These are phyloP conservation scores for Diaporthe ilicicola DNA, from an alignment of 2,329 filamentous ascomycete genomes.

Conservation along the genomic window DNA sequence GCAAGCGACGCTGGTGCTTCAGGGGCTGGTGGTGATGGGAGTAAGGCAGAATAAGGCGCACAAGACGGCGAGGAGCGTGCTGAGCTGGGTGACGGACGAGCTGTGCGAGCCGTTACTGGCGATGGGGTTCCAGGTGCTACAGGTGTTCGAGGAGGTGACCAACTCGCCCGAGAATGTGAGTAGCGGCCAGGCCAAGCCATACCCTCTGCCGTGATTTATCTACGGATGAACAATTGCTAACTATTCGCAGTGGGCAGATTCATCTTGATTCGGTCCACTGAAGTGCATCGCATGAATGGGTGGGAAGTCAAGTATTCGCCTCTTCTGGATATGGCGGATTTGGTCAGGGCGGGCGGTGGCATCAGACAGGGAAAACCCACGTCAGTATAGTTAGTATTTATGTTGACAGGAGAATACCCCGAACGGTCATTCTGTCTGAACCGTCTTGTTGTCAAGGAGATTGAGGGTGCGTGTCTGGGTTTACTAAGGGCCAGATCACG, in stretches of 20 bases:
- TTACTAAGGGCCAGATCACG: too few species aligned
- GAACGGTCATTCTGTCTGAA: too few species aligned
- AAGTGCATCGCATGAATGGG: too few species aligned
- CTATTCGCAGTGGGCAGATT: slow-evolving; percentile 27
- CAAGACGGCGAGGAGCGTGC: slow-evolving; percentile 74
- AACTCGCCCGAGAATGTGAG: slow-evolving; percentile 65
- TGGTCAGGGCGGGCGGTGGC: too few species aligned
- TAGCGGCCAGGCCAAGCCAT: slow-evolving; percentile 21
- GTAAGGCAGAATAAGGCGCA: slow-evolving; percentile 84
- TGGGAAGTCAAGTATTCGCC: too few species aligned
- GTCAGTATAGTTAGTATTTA: too few species aligned
- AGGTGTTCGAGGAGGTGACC: slow-evolving; percentile 84
- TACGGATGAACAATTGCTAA: not conserved
- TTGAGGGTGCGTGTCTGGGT: too few species aligned
- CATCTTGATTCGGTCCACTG: slow-evolving; percentile 6
- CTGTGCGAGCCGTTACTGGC: slow-evolving; percentile 76
- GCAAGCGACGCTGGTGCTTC: slow-evolving; percentile 74
- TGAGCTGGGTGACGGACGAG: slow-evolving; percentile 83
- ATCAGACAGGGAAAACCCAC: too few species aligned
- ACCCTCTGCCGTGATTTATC: not conserved
- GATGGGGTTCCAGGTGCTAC: slow-evolving; percentile 82
- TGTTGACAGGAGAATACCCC: too few species aligned
- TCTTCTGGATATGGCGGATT: too few species aligned
- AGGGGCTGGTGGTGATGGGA: slow-evolving; percentile 82
- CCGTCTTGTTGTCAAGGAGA: too few species aligned